Percentiles rank a stretch among this genome's conserved stretches.
Evolutionary conservation across 352 stramenopile genomes (phyloP).

Genomic region (Halophytophthora batemanensis): DNA sequence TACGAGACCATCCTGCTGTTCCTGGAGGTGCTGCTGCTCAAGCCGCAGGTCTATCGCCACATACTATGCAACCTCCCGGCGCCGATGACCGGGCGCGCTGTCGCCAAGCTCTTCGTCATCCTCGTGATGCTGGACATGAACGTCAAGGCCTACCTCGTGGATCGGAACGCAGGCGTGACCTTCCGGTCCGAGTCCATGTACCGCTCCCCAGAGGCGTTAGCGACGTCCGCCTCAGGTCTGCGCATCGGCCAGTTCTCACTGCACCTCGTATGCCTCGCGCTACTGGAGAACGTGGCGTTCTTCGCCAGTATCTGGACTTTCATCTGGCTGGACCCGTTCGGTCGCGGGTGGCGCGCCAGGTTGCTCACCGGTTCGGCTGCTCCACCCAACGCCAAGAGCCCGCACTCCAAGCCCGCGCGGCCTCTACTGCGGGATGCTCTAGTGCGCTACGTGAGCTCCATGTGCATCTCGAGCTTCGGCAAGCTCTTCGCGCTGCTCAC

Average conservation of each 20-base stretch:
- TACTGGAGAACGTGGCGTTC: conserved; percentile 73
- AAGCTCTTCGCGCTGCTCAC: conserved; percentile 83
- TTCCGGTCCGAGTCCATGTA: conserved; percentile 66
- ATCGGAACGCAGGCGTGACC: conserved; percentile 55
- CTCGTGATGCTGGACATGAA: conserved; percentile 87
- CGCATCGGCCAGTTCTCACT: conserved; percentile 75
- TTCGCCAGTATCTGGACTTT: conserved; percentile 44
- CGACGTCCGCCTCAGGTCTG: conserved; percentile 41
- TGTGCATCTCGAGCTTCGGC: conserved; percentile 81
- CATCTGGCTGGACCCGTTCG: conserved; percentile 52
- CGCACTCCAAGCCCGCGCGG: background rate
- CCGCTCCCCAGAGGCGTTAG: conserved; percentile 19
- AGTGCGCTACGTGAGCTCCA: conserved; percentile 47
- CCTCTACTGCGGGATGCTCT: conserved; percentile 13
- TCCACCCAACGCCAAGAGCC: no score
- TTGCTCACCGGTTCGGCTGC: conserved; percentile 18
- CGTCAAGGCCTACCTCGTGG: conserved; percentile 79
- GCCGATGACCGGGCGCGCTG: conserved; percentile 41
- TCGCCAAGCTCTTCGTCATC: conserved; percentile 76
- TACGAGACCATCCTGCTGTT: conserved; percentile 84
- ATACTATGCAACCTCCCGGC: conserved; percentile 73
- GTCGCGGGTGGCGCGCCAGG: conserved; percentile 42
- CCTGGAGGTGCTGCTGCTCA: conserved; percentile 83
- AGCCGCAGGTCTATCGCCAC: conserved; percentile 84
- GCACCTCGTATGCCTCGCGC: conserved; percentile 64